A percentile compares a stretch with the other conserved stretches of the same genome.
Conservation (phyloP, 345 rosid species). For the Salix exigua region DNA sequence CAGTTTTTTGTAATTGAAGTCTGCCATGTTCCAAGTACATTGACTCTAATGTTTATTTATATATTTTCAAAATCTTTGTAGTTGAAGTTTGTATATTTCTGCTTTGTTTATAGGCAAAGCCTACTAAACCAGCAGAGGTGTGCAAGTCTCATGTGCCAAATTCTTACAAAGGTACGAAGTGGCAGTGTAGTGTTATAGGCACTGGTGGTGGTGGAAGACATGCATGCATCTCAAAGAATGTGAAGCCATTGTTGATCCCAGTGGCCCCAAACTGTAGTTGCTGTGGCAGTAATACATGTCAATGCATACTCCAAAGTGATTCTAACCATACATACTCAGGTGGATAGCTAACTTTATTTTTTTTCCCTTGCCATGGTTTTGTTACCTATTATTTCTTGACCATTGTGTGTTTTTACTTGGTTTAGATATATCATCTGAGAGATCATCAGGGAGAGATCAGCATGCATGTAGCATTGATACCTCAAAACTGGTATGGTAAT, state of each 20-base stretch:
- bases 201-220: conserved; percentile 22
- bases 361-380: neutral
- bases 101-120: conserved; percentile 33
- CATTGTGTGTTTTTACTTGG: conserved; percentile 2
- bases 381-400: neutral
- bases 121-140: conserved; percentile 30
- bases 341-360: conserved; percentile 20
- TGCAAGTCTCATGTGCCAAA: conserved; percentile 21
- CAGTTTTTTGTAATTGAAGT: neutral
- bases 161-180: conserved; percentile 56
- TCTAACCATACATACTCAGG: conserved; percentile 34
- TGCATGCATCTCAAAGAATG: conserved; percentile 24
- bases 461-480: conserved; percentile 28
- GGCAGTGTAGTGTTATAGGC: conserved; percentile 31
- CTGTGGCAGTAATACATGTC: conserved; percentile 36
- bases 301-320: conserved; percentile 33
- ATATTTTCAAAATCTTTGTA: neutral
- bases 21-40: neutral
- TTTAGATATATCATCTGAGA: conserved; percentile 42
- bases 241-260: conserved; percentile 26
- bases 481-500: conserved; percentile 42
- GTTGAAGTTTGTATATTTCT: neutral
- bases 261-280: conserved; percentile 38
- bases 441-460: conserved; percentile 34
- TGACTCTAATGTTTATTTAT: neutral